Evolutionary conservation across 176 grass and related monocot species (phyloP), one percentile per base, ranked within the genome.

Genomic region (Urochloa ruziziensis): DNA sequence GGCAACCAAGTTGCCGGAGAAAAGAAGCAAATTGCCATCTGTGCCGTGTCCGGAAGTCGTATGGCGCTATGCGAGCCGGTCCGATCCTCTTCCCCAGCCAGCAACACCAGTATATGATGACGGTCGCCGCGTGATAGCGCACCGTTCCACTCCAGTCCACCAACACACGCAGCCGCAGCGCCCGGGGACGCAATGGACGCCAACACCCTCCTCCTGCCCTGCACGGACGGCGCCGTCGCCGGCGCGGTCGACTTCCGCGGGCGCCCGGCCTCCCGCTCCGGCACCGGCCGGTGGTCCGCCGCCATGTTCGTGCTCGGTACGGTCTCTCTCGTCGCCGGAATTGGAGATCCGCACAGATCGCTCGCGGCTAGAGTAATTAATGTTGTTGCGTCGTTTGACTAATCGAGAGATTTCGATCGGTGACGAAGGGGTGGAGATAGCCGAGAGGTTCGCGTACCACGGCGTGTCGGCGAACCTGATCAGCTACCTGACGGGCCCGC

Each of bases 241-340:
- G 84, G 87, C 43, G 88, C 65, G 0, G 86, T 92, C 0, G 89
- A 94, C 77, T 94, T 87, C 86, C 75, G 54, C 58, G 87, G 92
- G 59, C 80, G 89, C 23, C 90, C 87, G 7, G 87, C 76, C 6
- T 79, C 81, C 27, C 80, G 86, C 15, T 48, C 73, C 58, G 64
- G 43, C 87, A 87, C 89, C 28, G 92, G 90, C 84, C 74, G 92
- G 3, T 94, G 92, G 92, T 85, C 77, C 48, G 87, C 88, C 18
- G 90, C 87, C 0, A 75, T 92, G 79, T 92, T 94, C 15, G 85
- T 94, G 60, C 88, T 94, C 64, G 86, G 92, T 94, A 88, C 73
- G 36, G 33, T 62, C 17, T 32, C 6, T 4, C 30, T 33, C 40
- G 21, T 35, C 10, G 1, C 7, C n/a, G 21, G 27, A n/a, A 6